Evolutionary conservation across 305 asterid genomes (phyloP).

Genomic region (Solanum hybrid): DNA sequence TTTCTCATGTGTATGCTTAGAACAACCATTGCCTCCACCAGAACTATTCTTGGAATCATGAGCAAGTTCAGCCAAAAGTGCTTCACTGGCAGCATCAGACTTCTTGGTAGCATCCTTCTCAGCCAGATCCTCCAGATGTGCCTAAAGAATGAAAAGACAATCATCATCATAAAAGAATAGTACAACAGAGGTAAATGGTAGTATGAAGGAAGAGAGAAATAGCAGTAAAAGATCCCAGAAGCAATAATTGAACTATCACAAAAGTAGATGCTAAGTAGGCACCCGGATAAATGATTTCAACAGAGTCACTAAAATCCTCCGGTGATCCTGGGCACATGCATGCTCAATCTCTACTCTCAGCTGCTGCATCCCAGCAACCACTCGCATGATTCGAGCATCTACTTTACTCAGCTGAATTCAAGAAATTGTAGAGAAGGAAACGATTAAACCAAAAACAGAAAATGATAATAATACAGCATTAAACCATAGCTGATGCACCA

Average conservation of each 20-base stretch:
- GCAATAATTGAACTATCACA: background rate
- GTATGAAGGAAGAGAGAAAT: conserved; percentile 2
- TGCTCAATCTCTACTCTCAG: conserved; percentile 62
- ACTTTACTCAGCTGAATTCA: conserved; percentile 75
- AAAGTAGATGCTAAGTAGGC: conserved; percentile 13
- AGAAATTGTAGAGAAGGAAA: conserved; percentile 18
- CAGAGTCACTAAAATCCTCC: conserved; percentile 58
- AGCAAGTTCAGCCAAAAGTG: conserved; percentile 88
- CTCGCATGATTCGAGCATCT: conserved; percentile 71
- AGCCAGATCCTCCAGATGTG: conserved; percentile 71
- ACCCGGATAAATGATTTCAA: conserved; percentile 84
- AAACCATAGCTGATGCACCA: conserved; percentile 17
- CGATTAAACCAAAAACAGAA: background rate
- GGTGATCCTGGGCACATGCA: conserved; percentile 58
- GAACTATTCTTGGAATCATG: conserved; percentile 60
- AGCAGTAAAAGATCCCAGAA: conserved; percentile 5
- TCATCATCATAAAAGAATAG: conserved; percentile 5
- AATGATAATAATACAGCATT: background rate
- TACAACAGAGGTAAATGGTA: background rate
- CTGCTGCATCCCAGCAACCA: conserved; percentile 61
- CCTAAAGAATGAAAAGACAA: conserved; percentile 31
- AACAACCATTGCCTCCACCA: conserved; percentile 42
- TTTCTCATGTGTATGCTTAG: conserved; percentile 50
- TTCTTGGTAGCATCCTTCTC: conserved; percentile 92
- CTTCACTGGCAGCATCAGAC: conserved; percentile 95